Conservation (phyloP, 805 yeast species). For the Candida adriatica region DNA sequence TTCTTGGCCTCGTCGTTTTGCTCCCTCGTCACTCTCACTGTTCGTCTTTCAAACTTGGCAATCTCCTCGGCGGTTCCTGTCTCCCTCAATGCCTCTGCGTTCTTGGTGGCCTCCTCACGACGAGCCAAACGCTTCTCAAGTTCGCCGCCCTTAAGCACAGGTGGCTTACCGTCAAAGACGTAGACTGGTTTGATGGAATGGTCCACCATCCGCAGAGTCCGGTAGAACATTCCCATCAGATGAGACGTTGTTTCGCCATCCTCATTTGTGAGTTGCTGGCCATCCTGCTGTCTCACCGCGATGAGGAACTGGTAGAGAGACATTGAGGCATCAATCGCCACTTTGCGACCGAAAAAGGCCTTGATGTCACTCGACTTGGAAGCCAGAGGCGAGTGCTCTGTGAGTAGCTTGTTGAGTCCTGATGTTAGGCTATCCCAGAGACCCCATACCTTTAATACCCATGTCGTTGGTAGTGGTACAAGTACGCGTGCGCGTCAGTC, state of each 20-base stretch:
- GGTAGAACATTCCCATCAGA: conserved; percentile 91
- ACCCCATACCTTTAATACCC: conserved; percentile 44
- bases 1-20: conserved; percentile 93
- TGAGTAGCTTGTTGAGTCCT: conserved; percentile 81
- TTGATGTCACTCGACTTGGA: conserved; percentile 75
- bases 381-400: conserved; percentile 86
- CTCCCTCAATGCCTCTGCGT: conserved; percentile 68
- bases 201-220: conserved; percentile 85
- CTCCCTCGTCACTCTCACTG: conserved; percentile 80
- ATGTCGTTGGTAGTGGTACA: too few relatives aligned
- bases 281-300: conserved; percentile 95
- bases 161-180: conserved; percentile 98
- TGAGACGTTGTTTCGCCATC: conserved; percentile 93
- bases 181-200: conserved; percentile 95
- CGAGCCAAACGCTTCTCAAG: conserved; percentile 76
- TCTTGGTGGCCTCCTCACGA: conserved; percentile 76
- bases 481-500: too few relatives aligned
- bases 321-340: conserved; percentile 97
- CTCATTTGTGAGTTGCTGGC: conserved; percentile 84
- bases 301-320: conserved; percentile 91
- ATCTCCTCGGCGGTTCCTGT: conserved; percentile 75
- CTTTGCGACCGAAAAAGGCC: conserved; percentile 84
- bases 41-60: conserved; percentile 72
- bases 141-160: conserved; percentile 88
- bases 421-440: conserved; percentile 6